Evolutionary conservation across 441 rosid species (phyloP), one percentile per base, ranked within the genome.

Genomic region (Gossypium aridum): DNA sequence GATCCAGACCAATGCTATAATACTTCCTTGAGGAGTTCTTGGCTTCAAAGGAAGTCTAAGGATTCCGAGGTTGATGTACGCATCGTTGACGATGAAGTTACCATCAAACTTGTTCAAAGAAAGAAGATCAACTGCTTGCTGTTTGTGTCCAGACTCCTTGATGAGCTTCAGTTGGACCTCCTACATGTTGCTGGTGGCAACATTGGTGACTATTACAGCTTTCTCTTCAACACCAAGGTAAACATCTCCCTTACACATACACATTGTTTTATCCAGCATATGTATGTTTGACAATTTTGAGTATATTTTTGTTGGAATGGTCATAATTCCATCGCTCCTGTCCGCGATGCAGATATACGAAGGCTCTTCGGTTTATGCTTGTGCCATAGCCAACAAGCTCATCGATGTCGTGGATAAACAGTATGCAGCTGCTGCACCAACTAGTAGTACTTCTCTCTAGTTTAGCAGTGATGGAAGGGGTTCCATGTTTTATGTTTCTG

Each of bases 161-260:
- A 92, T 47, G 94, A 92, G 53, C 94, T 95, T 70, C 91, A 83
- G 74, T 81, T 94, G 57, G 96, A 91, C 78, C 96, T 95, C 65
- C 91, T 89, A 81, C 97, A 92, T 78, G 90, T 90, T 20, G 92
- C 96, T 2, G 96, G 99, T 20, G 97, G 99, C 73, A 92, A 90
- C 60, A 79, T 95, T 65, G 98, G 99, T 45, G 96, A 95, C 60
- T 85, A 90, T 82, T 85, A 80, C 78, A 89, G 92, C 83, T 91
- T 91, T 76, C 78, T 95, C 71, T 85, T 95, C 75, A 95, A 89
- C 83, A 87, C 94, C 77, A 95, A 95, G 96, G 99, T 94, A 7
- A 8, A 74, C 43, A 63, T 51, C 26, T 6, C 47, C 16, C 23
- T 16, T 16, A 16, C 19, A 53, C 7, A 4, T 53, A 53, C 7